Conservation (phyloP, 345 rosid genomes). For the Gossypium raimondii region DNA sequence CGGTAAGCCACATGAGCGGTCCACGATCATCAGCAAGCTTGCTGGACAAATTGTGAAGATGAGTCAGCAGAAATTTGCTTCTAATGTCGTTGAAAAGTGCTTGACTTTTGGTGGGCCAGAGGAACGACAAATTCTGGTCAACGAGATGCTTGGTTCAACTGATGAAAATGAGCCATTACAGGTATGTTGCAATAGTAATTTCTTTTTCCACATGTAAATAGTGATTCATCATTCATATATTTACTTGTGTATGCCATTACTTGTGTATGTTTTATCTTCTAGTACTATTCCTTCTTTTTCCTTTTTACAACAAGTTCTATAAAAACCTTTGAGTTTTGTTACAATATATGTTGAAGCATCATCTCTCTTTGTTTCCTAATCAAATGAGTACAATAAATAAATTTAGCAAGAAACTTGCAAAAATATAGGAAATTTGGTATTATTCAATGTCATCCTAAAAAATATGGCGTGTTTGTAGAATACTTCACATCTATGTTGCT, state of each 20-base stretch:
- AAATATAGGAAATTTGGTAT: not conserved
- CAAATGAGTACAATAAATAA: not conserved
- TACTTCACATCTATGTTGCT: not conserved
- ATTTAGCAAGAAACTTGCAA: not conserved
- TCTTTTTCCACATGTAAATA: not conserved
- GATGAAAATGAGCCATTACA: conserved; percentile 97
- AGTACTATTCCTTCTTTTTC: not conserved
- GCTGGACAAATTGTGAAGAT: conserved; percentile 89
- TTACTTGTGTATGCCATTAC: conserved; percentile 34
- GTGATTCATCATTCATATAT: not conserved
- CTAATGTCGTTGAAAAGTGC: conserved; percentile 94
- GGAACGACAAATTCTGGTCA: conserved; percentile 78
- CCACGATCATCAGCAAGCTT: conserved; percentile 72
- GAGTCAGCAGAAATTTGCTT: conserved; percentile 99
- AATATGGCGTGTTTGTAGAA: not conserved
- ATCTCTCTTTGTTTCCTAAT: not conserved
- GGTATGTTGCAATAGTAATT: conserved; percentile 33
- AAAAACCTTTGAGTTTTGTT: not conserved
- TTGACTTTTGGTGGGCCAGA: conserved; percentile 78
- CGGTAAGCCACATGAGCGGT: conserved; percentile 72
- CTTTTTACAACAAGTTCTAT: not conserved
- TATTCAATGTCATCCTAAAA: not conserved
- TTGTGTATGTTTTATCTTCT: not conserved
- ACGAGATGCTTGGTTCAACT: conserved; percentile 86
- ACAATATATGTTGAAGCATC: not conserved